Conservation (phyloP, 768 basidiomycete genomes). For the Boletus rubropictus region DNA sequence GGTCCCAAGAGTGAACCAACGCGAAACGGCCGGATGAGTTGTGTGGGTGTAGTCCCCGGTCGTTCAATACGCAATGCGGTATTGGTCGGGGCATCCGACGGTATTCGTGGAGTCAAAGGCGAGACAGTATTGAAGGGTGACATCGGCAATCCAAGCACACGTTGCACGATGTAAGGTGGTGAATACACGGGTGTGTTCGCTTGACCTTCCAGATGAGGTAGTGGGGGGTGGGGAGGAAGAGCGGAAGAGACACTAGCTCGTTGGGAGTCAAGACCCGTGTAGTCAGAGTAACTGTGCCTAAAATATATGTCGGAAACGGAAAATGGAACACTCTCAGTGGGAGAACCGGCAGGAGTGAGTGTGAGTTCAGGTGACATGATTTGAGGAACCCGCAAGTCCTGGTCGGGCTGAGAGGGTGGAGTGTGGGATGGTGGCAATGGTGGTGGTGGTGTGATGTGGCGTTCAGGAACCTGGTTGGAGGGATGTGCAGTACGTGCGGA, state of each 20-base stretch:
- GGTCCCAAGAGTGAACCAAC: slow-evolving; percentile 27
- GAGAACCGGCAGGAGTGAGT: slow-evolving; percentile 37
- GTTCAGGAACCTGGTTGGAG: slow-evolving; percentile 13
- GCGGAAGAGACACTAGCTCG: slow-evolving; percentile 31
- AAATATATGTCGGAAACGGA: slow-evolving; percentile 52
- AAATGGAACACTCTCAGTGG: slow-evolving; percentile 52
- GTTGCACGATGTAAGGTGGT: slow-evolving; percentile 30
- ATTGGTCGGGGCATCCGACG: not conserved
- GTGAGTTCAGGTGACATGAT: slow-evolving; percentile 23
- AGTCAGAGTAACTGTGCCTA: slow-evolving; percentile 36
- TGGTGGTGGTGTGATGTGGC: slow-evolving; percentile 7
- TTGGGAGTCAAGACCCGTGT: slow-evolving; percentile 27
- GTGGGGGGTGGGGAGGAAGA: slow-evolving; percentile 40
- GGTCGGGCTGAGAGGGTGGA: slow-evolving; percentile 3
- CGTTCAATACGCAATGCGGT: not conserved
- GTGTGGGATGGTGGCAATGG: slow-evolving; percentile 12
- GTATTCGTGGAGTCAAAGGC: not conserved
- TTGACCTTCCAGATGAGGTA: slow-evolving; percentile 27
- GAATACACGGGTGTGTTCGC: slow-evolving; percentile 9
- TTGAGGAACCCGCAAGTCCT: slow-evolving; percentile 27
- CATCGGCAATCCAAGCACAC: slow-evolving; percentile 26
- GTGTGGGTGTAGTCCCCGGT: slow-evolving; percentile 7
- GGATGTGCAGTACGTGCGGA: slow-evolving; percentile 32
- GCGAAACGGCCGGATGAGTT: slow-evolving; percentile 3
- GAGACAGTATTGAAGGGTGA: slow-evolving; percentile 19